These are phyloP conservation scores for Chlorophyllum brunneum DNA, from an alignment of 768 basidiomycete species.

Conservation along the genomic window DNA sequence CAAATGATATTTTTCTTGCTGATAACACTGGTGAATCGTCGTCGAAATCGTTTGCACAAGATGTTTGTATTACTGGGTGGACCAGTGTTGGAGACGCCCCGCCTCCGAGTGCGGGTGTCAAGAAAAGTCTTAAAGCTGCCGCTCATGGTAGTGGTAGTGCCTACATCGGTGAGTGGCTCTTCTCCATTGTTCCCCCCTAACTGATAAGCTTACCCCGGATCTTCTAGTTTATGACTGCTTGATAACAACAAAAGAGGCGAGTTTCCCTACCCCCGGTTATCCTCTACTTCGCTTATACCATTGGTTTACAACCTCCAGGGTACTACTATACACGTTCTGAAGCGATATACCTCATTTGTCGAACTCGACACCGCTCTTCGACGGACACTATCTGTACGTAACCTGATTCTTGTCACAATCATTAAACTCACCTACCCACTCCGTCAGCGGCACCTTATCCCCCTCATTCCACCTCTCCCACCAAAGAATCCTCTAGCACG, in stretches of 20 bases:
- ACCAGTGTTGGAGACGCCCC: conserved; percentile 55
- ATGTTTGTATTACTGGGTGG: conserved; percentile 68
- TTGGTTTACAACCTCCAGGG: conserved; percentile 30
- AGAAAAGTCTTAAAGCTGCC: conserved; percentile 4
- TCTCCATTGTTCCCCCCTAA: background rate
- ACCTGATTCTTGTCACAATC: background rate
- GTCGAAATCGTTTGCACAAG: conserved; percentile 48
- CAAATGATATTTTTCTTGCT: conserved; percentile 65
- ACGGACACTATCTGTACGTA: conserved; percentile 49
- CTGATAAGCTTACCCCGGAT: background rate
- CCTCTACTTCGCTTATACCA: conserved; percentile 5
- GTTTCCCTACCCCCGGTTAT: background rate
- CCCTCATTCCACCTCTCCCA: conserved; percentile 55
- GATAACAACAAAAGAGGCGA: conserved; percentile 58
- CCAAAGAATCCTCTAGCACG: conserved; percentile 67
- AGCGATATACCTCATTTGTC: conserved; percentile 65
- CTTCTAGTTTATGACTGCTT: conserved; percentile 63
- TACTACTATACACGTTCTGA: conserved; percentile 61
- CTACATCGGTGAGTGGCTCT: conserved; percentile 50
- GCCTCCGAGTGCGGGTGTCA: conserved; percentile 3
- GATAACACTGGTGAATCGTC: conserved; percentile 44
- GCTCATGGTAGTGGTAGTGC: conserved; percentile 41
- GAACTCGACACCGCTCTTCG: conserved; percentile 46
- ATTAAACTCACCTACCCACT: conserved; percentile 7
- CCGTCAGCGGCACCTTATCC: conserved; percentile 38